Evolutionary conservation across 108 stramenopile species (phyloP).

Genomic region (Cyclotella sp.): DNA sequence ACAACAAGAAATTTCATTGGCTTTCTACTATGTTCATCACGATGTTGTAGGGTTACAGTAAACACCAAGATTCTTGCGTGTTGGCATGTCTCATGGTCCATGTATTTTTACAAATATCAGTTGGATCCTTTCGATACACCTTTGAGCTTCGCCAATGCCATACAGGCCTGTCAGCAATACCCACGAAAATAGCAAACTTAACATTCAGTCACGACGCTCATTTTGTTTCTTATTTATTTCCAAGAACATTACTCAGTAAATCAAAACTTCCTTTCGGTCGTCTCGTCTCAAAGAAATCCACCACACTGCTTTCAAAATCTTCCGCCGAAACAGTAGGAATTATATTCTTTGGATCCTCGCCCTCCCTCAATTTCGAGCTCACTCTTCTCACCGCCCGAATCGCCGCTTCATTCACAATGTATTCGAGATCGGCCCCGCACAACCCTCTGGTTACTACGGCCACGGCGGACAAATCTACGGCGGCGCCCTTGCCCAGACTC

Average conservation of each 20-base stretch:
- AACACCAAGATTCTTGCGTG: too few relatives aligned
- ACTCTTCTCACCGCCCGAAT: slow-evolving; percentile 92
- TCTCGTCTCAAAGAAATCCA: slow-evolving; percentile 76
- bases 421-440: slow-evolving; percentile 94
- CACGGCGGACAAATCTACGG: slow-evolving; percentile 73
- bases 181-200: too few relatives aligned
- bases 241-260: slow-evolving; percentile 16
- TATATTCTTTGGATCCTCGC: slow-evolving; percentile 51
- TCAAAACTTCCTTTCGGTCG: slow-evolving; percentile 44
- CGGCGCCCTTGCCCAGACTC: slow-evolving; percentile 63
- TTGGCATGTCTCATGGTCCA: too few relatives aligned
- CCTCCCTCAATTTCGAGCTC: slow-evolving; percentile 54
- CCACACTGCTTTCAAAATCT: slow-evolving; percentile 81
- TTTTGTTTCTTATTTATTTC: slow-evolving; percentile 20
- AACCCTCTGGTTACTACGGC: slow-evolving; percentile 82
- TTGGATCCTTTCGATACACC: too few relatives aligned
- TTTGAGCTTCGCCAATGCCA: too few relatives aligned
- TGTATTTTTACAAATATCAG: too few relatives aligned
- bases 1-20: too few relatives aligned
- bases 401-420: slow-evolving; percentile 96
- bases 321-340: slow-evolving; percentile 67
- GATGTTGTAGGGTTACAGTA: too few relatives aligned
- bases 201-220: too few relatives aligned
- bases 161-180: too few relatives aligned
- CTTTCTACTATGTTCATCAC: too few relatives aligned